Evolutionary conservation across 306 rosid species (phyloP), one percentile per base, ranked within the genome.

Genomic region (Sophora flavescens): DNA sequence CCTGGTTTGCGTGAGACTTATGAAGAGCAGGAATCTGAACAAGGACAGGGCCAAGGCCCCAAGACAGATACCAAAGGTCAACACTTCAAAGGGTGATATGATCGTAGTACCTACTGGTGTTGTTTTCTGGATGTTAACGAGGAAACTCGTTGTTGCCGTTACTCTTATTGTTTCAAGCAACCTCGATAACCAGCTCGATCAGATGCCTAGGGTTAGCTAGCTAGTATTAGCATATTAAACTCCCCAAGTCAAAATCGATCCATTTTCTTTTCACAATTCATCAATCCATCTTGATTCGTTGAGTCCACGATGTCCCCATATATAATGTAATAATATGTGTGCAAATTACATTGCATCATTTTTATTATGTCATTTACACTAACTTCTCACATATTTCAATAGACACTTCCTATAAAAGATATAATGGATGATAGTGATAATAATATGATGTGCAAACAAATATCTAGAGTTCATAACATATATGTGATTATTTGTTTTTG

Each of bases 101-200:
- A 83, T 83, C 7, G 84, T 81, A 4, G 81, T 83, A 16, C 87
- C 87, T 0, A 41, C 84, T 0, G 87, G 87, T 53, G 18, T 56
- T 62, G 53, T 53, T 7, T 75, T 51, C 68, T 83, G 87, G 87
- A 59, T 83, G 64, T 83, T 11, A 16, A 6, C 12, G 16, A 58
- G 3, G 79, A 77, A 0, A 48, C 63, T 16, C 0, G 86, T 82
- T 2, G 79, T 88, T 9, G 85, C 88, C 0, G 36, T 90, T 51
- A 15, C 74, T 76, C 70, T 92, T 17, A 53, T 74, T 0, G 84
- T 90, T 82, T 73, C 73, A 18, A 4, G 45, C 80, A 92, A 80
- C 88, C 0, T 6, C 2, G 76, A 69, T 6, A 92, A 92, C 81
- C 91, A 90, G 77, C 96, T 92, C 9, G 96, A 92, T 64, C 59